A percentile compares a stretch with the other conserved stretches of the same genome.
Conservation (phyloP, 306 rosid genomes). For the Corylus heterophylla region DNA sequence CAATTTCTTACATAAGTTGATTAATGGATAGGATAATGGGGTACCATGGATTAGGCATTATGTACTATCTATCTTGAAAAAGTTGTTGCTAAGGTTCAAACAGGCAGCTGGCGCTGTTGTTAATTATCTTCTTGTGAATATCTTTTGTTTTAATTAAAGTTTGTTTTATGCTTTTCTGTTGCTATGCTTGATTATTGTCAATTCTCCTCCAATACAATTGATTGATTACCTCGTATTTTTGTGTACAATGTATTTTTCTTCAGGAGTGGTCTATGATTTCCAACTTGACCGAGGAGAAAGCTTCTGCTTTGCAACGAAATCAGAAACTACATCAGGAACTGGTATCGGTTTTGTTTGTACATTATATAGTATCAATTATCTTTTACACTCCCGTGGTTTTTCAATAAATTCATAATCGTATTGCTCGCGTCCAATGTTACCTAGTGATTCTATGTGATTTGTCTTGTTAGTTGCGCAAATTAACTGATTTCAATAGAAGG, state of each 20-base stretch:
- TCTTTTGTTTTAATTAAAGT: background rate
- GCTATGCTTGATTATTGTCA: background rate
- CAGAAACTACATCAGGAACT: conserved; percentile 45
- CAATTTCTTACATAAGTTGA: background rate
- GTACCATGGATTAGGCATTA: background rate
- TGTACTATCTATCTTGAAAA: background rate
- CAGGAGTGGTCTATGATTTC: conserved; percentile 45
- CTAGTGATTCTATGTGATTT: background rate
- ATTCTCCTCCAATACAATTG: background rate
- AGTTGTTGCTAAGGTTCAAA: background rate
- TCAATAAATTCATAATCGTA: background rate
- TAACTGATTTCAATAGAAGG: background rate
- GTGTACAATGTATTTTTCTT: conserved; percentile 2
- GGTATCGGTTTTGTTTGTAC: conserved; percentile 31
- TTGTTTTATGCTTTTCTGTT: background rate
- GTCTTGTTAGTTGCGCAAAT: background rate
- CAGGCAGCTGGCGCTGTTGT: background rate
- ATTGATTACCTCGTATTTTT: background rate
- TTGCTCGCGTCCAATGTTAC: background rate
- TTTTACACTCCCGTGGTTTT: background rate
- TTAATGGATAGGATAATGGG: background rate
- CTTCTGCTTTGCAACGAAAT: conserved; percentile 41
- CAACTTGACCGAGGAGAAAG: conserved; percentile 46
- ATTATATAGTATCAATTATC: background rate
- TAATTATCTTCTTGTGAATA: background rate